A percentile compares a stretch with the other conserved stretches of the same genome.
Evolutionary conservation across 345 rosid species (phyloP).

Genomic region (sweet orange (Citrus sinensis)): DNA sequence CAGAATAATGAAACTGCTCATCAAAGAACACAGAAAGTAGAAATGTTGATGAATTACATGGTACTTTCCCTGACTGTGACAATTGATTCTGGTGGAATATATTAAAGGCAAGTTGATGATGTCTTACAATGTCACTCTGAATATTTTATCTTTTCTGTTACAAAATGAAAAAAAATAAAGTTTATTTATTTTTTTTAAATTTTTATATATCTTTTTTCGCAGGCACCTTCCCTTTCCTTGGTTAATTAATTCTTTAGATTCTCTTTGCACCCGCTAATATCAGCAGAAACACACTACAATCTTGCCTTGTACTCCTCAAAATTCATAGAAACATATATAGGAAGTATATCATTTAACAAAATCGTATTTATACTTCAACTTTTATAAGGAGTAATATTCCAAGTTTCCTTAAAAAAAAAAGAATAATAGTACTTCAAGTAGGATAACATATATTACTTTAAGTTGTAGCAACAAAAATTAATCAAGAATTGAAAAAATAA

Average conservation of each 20-base stretch:
- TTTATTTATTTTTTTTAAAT: neutral
- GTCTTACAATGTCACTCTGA: slow-evolving; percentile 1
- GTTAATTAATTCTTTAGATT: slow-evolving; percentile 10
- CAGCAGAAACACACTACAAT: slow-evolving; percentile 10
- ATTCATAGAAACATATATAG: neutral
- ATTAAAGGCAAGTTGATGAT: slow-evolving; percentile 23
- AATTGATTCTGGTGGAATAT: slow-evolving; percentile 33
- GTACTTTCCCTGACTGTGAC: slow-evolving; percentile 30
- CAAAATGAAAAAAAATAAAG: neutral
- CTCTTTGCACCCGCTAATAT: slow-evolving; percentile 11
- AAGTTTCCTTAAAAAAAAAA: neutral
- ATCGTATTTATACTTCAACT: neutral
- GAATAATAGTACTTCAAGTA: too few relatives aligned
- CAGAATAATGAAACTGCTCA: neutral
- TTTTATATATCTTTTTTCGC: neutral
- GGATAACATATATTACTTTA: too few relatives aligned
- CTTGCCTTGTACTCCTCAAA: slow-evolving; percentile 13
- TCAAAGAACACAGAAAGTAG: slow-evolving; percentile 4
- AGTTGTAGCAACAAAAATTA: too few relatives aligned
- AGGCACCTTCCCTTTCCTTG: neutral
- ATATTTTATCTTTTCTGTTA: slow-evolving; percentile 9
- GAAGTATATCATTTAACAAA: neutral
- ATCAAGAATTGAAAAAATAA: neutral
- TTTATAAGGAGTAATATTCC: neutral
- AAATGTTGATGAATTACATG: slow-evolving; percentile 26